A percentile compares a stretch with the other conserved stretches of the same genome.
Evolutionary conservation across 768 basidiomycete genomes (phyloP).

Genomic region (Nidularia pulvinata): DNA sequence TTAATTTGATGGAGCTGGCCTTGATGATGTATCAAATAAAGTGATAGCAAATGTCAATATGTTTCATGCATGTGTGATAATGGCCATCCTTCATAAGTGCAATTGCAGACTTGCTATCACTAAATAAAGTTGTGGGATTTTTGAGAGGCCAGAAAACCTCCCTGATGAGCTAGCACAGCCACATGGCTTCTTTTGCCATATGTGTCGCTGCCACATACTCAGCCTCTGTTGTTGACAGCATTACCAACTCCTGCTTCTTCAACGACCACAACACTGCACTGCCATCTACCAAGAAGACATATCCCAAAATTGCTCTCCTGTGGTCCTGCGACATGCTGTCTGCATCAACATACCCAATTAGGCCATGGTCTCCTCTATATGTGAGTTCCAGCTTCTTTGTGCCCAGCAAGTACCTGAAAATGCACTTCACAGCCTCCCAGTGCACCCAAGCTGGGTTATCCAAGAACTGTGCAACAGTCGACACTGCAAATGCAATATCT

Average conservation of each 20-base stretch:
- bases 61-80: neutral
- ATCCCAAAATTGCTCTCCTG: neutral
- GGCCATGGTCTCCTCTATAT: neutral
- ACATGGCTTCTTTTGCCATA: neutral
- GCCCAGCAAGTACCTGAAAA: too few species aligned
- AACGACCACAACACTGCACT: neutral
- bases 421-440: neutral
- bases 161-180: neutral
- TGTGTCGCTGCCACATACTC: neutral
- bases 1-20: neutral
- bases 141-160: neutral
- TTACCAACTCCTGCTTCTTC: neutral
- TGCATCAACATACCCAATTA: neutral
- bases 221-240: constrained; percentile 1
- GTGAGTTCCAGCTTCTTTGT: neutral
- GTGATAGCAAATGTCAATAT: neutral
- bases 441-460: neutral
- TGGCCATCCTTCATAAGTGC: neutral
- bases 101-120: neutral
- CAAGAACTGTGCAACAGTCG: neutral
- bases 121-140: neutral
- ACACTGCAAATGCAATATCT: neutral
- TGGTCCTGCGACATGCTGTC: neutral
- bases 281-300: neutral
- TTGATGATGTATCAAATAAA: neutral